Base-by-base conservation (phyloP, 2,329 filamentous ascomycete species). In the Tolypocladium album region DNA sequence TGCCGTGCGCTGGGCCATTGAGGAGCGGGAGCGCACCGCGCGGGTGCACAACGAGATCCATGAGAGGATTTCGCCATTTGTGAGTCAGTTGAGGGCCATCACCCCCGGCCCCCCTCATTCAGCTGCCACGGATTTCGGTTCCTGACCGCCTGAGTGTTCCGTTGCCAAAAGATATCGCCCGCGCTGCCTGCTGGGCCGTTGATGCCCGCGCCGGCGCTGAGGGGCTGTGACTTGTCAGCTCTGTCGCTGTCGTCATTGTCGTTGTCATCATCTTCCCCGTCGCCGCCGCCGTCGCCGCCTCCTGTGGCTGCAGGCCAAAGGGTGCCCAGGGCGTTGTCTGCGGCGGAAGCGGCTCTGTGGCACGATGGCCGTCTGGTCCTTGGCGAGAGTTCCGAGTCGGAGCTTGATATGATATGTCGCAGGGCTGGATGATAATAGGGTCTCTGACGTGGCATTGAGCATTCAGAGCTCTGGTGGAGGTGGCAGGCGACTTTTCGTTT, bases 1-100 rank as follows among this genome's bases (percentile, higher is more conserved):
- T 55, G 66, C 72, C 11, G 76, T 77, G 15, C 79, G 85, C 24
- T 89, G 87, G 87, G 70, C 76, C 8, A 76, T 83, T 27, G 86
- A 89, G 65, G 78, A 80, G 22, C 79, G 83, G 56, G 81, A 84
- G 45, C 77, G 75, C 42, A 67, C 73, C 8, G 72, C 74, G 22
- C 72, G 79, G 34, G 73, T 77, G 11, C 72, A 74, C 38, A 70
- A 74, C 55, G 79, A 81, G 40, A 73, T 77, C 36, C 74, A 75
- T 24, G 80, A 83, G 66, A 71, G 76, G 57, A 75, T 77, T 61
- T 67, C 66, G 1, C 67, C 70, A 13, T 69, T 65, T 55, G 60
- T 67, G 52, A 61, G 65, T 58, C 56, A n/a, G 38, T 31, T 34
- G 45, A 12, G 20, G 17, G 55, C 42, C 20, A 36, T 43, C 20